These are phyloP conservation scores for Sordariomycetes sp. DNA, from an alignment of 2,329 filamentous ascomycete species.

Conservation along the genomic window DNA sequence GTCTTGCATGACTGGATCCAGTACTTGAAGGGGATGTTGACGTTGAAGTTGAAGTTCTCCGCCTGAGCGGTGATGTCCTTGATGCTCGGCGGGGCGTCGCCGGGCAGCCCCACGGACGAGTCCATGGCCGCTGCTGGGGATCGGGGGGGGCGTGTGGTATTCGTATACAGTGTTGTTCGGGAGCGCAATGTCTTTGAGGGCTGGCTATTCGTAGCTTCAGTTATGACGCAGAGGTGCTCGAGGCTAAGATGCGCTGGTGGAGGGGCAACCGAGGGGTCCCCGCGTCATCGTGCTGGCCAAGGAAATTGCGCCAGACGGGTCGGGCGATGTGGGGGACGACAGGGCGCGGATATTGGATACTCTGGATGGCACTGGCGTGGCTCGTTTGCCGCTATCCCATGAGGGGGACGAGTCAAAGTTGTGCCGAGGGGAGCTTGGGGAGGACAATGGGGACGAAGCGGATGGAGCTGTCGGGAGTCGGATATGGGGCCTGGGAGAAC, in stretches of 20 bases:
- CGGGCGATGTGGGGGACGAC: background rate
- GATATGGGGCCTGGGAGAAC: background rate
- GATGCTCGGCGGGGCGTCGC: conserved; percentile 35
- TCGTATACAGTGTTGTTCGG: background rate
- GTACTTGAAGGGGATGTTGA: conserved; percentile 60
- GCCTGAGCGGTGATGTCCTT: conserved; percentile 68
- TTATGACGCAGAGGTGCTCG: background rate
- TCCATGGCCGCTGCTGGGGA: background rate
- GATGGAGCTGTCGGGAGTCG: background rate
- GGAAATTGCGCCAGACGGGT: background rate
- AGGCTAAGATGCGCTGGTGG: background rate
- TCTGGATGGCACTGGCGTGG: background rate
- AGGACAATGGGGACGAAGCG: background rate
- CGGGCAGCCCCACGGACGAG: background rate
- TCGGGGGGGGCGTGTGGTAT: background rate
- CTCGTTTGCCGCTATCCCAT: background rate
- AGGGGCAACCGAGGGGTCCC: background rate
- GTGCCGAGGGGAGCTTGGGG: background rate
- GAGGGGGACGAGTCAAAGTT: background rate
- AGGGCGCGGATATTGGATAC: background rate
- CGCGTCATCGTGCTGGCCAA: conserved; percentile 2
- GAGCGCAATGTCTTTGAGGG: background rate
- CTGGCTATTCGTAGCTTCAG: background rate
- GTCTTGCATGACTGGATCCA: conserved; percentile 75
- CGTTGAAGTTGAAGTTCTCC: conserved; percentile 69